A percentile compares a stretch with the other conserved stretches of the same genome.
Evolutionary conservation across 2,329 filamentous ascomycete species (phyloP).

Genomic region (Ustulina deusta): DNA sequence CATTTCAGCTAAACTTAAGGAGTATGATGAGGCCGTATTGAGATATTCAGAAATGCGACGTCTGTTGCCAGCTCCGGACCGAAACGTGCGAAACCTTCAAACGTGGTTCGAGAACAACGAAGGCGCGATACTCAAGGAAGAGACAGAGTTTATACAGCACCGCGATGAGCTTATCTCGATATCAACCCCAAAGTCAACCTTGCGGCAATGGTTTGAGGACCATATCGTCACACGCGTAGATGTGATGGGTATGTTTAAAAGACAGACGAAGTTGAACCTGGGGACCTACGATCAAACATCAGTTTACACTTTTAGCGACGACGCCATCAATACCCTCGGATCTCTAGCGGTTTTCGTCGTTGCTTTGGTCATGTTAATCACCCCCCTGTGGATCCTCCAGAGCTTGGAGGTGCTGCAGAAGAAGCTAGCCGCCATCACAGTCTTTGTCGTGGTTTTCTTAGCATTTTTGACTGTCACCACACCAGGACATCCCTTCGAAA

Average conservation of each 20-base stretch:
- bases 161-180: conserved; percentile 21
- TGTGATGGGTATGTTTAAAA: no score
- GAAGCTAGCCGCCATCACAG: conserved; percentile 50
- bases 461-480: conserved; percentile 12
- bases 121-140: conserved; percentile 17
- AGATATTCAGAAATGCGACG: conserved; percentile 21
- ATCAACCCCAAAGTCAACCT: conserved; percentile 3
- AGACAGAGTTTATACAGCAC: conserved; percentile 18
- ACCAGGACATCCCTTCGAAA: conserved; percentile 17
- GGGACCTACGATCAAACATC: not conserved
- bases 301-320: conserved; percentile 5
- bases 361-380: conserved; percentile 40
- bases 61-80: conserved; percentile 3
- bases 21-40: conserved; percentile 15
- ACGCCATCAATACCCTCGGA: conserved; percentile 2
- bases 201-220: conserved; percentile 23
- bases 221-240: conserved; percentile 71
- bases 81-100: conserved; percentile 12
- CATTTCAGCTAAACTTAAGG: conserved; percentile 9
- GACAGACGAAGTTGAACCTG: conserved; percentile 24
- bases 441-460: conserved; percentile 5
- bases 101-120: conserved; percentile 24
- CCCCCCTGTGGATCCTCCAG: conserved; percentile 5
- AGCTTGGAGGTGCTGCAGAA: no score
- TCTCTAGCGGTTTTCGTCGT: conserved; percentile 32